Evolutionary conservation across 805 yeast genomes (phyloP).

Genomic region (Starmerella sp.): DNA sequence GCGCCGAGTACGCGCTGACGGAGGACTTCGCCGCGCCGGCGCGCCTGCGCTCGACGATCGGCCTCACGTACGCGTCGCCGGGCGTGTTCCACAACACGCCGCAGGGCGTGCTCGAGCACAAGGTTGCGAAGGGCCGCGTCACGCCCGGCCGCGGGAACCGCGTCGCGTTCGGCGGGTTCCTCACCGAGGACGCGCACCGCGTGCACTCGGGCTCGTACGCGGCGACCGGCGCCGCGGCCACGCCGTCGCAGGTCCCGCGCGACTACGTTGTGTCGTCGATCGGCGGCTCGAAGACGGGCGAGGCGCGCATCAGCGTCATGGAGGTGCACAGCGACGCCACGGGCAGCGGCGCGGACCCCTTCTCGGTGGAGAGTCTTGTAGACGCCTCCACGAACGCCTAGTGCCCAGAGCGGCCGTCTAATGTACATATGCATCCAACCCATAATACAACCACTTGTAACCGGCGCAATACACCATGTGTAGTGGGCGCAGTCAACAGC

Average conservation of each 20-base stretch:
- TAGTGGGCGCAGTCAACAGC: too few species aligned
- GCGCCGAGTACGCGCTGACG: neutral
- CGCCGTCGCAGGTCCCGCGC: constrained; percentile 4
- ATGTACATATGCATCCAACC: too few species aligned
- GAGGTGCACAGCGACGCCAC: neutral
- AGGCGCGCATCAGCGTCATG: constrained; percentile 11
- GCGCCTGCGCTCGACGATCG: constrained; percentile 19
- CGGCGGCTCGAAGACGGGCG: constrained; percentile 10
- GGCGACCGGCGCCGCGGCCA: neutral
- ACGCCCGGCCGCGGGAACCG: constrained; percentile 14
- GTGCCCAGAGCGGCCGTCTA: too few species aligned
- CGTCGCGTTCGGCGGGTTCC: constrained; percentile 27
- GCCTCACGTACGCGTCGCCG: constrained; percentile 27
- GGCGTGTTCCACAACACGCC: constrained; percentile 28
- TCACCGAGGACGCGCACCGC: constrained; percentile 15
- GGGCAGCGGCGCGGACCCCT: neutral
- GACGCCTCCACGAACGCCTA: constrained; percentile 1
- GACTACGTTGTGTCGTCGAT: constrained; percentile 5
- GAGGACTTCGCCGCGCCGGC: neutral
- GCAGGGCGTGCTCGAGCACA: constrained; percentile 22
- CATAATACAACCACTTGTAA: too few species aligned
- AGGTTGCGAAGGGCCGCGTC: constrained; percentile 24
- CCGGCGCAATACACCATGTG: too few species aligned
- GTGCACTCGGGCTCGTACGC: neutral
- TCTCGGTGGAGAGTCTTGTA: constrained; percentile 1